Evolutionary conservation across 2,329 filamentous ascomycete species (phyloP).

Genomic region (Plectosphaerella cucumerina): DNA sequence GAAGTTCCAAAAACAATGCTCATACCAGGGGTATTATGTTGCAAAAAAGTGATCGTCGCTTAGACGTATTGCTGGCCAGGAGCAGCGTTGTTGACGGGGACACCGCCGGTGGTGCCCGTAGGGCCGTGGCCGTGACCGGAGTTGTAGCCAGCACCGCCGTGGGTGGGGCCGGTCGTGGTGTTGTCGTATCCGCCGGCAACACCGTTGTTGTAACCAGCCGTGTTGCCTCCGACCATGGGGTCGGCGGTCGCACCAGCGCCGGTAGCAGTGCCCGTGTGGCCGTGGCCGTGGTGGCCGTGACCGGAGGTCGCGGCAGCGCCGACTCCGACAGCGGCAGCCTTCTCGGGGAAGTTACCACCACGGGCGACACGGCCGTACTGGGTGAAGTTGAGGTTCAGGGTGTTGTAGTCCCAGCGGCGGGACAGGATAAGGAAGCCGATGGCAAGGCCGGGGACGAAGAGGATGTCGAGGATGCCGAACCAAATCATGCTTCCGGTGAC

Average conservation of each 20-base stretch:
- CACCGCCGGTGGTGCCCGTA: neutral
- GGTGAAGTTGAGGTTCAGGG: conserved; percentile 48
- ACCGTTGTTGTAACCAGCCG: neutral
- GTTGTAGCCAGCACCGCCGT: neutral
- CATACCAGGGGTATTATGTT: no score
- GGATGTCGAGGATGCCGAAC: conserved; percentile 49
- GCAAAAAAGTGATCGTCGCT: neutral
- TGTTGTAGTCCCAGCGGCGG: conserved; percentile 46
- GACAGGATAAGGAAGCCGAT: conserved; percentile 38
- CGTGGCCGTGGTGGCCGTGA: no score
- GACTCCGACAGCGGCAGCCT: conserved; percentile 21
- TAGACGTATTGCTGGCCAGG: conserved; percentile 1
- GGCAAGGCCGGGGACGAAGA: conserved; percentile 40
- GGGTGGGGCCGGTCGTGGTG: neutral
- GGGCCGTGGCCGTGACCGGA: neutral
- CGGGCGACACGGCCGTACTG: conserved; percentile 48
- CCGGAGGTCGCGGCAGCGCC: neutral
- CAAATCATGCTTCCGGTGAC: conserved; percentile 43
- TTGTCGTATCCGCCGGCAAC: neutral
- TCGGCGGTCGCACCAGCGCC: neutral
- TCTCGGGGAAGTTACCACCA: conserved; percentile 42
- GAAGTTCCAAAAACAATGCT: no score
- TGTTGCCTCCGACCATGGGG: neutral
- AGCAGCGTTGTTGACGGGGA: neutral
- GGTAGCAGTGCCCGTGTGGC: neutral